Conservation (phyloP, 805 yeast species). For the Sugiyamaella valdiviana region DNA sequence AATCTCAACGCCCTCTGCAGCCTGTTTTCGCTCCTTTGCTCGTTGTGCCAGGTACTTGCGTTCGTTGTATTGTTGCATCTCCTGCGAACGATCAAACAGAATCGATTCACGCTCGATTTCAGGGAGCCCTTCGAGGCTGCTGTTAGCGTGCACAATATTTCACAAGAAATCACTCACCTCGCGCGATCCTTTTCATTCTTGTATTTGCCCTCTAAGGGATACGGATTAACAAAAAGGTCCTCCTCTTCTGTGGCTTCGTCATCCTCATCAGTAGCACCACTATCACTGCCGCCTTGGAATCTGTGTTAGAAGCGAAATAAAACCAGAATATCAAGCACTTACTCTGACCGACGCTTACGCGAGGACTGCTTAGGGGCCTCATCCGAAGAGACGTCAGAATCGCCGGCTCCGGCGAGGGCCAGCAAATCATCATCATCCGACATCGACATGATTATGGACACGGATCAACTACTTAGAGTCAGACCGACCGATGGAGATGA, state of each 20-base stretch:
- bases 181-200: constrained; percentile 74
- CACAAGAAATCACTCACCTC: too few relatives aligned
- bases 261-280: constrained; percentile 39
- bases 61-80: constrained; percentile 82
- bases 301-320: neutral
- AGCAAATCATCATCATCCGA: constrained; percentile 92
- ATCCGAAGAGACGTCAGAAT: constrained; percentile 33
- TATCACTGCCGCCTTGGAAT: constrained; percentile 26
- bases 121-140: constrained; percentile 62
- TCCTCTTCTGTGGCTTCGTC: constrained; percentile 35
- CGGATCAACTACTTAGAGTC: too few relatives aligned
- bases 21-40: constrained; percentile 40
- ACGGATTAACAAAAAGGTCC: constrained; percentile 51
- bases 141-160: too few relatives aligned
- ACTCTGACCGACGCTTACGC: constrained; percentile 19
- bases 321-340: neutral
- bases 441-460: constrained; percentile 42
- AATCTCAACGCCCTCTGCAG: constrained; percentile 26
- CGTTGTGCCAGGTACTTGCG: constrained; percentile 77
- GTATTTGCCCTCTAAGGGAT: constrained; percentile 89
- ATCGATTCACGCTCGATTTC: constrained; percentile 90
- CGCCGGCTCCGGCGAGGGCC: constrained; percentile 87
- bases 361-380: constrained; percentile 13
- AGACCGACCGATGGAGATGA: too few relatives aligned
- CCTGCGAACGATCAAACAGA: constrained; percentile 87